These are phyloP conservation scores for Scheffersomyces ergatensis DNA, from an alignment of 805 yeast species.

Conservation along the genomic window DNA sequence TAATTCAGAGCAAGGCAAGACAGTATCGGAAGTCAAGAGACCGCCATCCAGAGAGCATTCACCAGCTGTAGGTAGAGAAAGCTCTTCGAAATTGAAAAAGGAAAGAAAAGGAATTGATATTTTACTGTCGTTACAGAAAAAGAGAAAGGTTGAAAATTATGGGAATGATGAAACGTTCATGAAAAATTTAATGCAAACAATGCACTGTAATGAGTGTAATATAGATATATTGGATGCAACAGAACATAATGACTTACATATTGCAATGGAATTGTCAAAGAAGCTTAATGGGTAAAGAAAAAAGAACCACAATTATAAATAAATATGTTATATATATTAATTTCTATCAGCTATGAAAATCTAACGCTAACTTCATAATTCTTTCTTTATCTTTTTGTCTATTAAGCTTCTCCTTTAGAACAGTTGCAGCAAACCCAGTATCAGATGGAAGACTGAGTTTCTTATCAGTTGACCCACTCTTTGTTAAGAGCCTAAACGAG, in stretches of 20 bases:
- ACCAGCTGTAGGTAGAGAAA: neutral
- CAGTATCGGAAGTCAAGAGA: no score
- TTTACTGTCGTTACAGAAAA: conserved; percentile 4
- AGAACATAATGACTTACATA: conserved; percentile 57
- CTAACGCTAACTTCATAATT: conserved; percentile 54
- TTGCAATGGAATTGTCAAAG: conserved; percentile 49
- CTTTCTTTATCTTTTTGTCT: conserved; percentile 52
- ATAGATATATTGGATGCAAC: conserved; percentile 23
- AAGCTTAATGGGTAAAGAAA: conserved; percentile 24
- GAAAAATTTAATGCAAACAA: conserved; percentile 13
- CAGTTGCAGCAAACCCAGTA: conserved; percentile 51
- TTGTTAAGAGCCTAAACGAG: conserved; percentile 56
- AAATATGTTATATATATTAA: conserved; percentile 14
- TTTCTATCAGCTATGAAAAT: conserved; percentile 23
- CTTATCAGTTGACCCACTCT: conserved; percentile 47
- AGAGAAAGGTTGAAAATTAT: conserved; percentile 1
- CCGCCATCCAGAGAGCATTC: neutral
- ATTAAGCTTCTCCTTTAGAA: conserved; percentile 49
- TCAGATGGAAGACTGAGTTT: conserved; percentile 52
- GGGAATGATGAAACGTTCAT: conserved; percentile 7
- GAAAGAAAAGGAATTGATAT: conserved; percentile 2
- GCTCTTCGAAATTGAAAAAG: neutral
- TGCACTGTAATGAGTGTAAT: conserved; percentile 27
- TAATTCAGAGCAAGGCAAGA: no score
- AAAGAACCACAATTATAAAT: conserved; percentile 13